Evolutionary conservation across 2,329 filamentous ascomycete genomes (phyloP), one percentile per base, ranked within the genome.

Genomic region (Aaosphaeria arxii): DNA sequence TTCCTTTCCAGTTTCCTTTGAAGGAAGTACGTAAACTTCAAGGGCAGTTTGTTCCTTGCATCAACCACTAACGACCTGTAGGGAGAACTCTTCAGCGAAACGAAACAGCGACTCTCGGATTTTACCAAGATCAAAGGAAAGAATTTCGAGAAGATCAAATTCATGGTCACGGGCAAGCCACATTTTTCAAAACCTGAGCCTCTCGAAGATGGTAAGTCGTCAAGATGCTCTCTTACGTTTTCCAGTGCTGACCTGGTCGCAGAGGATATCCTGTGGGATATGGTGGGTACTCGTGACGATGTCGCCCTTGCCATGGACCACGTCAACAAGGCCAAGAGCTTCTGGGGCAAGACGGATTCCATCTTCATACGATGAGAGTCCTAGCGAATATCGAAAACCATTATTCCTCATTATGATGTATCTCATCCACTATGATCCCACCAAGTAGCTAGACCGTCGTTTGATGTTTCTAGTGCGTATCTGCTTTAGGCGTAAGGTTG

Each of bases 111-210:
- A n/a, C 77, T 99, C 4, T 91, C 94, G 59, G 92, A 91, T 71
- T 82, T 92, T 50, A 96, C 89, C 1, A 91, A 91, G 29, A 86
- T 99, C 74, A 96, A 96, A 73, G 95, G 94, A 70, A 99, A 99
- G 78, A 90, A 90, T 56, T 91, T 99, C 58, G 92, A 99, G 71
- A 97, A 97, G 78, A 94, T 99, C 71, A 96, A 95, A 72, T 96
- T 99, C 76, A 88, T 91, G 5, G 81, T 96, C 32, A 55, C 44
- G 78, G 85, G 68, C 79, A 88, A 67, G 59, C 73, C 58, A 33
- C 79, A 83, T 44, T 95, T 89, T 71, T 84, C 87, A 36, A 90
- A 87, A 64, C 87, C 91, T 29, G 81, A 84, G 50, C 95, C 95
- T 73, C 77, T 99, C 42, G 84, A 87, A 57, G 94, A 97, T 74